Conservation (phyloP, 1,284 basidiomycete species). For the Lignosus rhinocerotis region DNA sequence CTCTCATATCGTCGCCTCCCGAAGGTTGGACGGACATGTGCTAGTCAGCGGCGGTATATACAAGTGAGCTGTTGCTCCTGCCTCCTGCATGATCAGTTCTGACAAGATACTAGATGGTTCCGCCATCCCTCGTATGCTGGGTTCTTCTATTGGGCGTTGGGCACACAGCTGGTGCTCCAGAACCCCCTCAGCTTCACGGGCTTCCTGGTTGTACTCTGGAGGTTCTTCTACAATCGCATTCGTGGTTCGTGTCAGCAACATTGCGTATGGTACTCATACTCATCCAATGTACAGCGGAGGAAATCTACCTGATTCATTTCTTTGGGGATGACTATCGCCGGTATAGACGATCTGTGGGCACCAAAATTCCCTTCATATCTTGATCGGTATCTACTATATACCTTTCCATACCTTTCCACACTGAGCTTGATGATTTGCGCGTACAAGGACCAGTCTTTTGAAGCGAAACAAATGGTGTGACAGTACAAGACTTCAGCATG, state of each 20-base stretch:
- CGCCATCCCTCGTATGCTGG: conserved; percentile 97
- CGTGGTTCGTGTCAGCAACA: conserved; percentile 51
- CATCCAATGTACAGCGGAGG: conserved; percentile 61
- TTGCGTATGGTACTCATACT: background rate
- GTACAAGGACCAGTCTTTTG: too few relatives aligned
- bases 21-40: conserved; percentile 72
- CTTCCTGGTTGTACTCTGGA: conserved; percentile 70
- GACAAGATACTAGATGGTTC: conserved; percentile 61
- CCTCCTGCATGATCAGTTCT: background rate
- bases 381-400: conserved; percentile 25
- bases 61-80: conserved; percentile 49
- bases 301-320: conserved; percentile 71
- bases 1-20: conserved; percentile 82
- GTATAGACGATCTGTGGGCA: conserved; percentile 71
- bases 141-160: conserved; percentile 98
- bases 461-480: background rate
- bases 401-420: too few relatives aligned
- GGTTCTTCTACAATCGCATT: conserved; percentile 87
- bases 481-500: conserved; percentile 19
- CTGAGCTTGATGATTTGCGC: too few relatives aligned
- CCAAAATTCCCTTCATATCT: conserved; percentile 71
- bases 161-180: conserved; percentile 91
- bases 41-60: conserved; percentile 89
- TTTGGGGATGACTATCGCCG: conserved; percentile 79
- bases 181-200: conserved; percentile 78